Evolutionary conservation across 768 basidiomycete genomes (phyloP), one percentile per base, ranked within the genome.

Genomic region (Boletus sp.): DNA sequence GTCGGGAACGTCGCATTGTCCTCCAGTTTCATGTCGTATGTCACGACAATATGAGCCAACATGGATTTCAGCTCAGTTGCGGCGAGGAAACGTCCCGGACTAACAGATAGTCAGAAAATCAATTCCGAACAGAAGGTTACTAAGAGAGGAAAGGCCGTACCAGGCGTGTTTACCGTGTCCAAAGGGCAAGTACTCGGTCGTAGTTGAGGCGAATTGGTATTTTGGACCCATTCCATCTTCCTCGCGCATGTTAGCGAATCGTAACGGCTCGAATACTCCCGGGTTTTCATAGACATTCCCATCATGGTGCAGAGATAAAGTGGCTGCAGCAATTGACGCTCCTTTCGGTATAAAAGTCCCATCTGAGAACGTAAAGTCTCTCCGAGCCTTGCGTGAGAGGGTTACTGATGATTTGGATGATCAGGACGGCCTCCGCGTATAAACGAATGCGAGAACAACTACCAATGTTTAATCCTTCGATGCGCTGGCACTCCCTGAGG

Each of bases 291-390:
- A 78, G 1, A 55, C 0, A 1, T 17, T 11, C 8, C 36, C 30
- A 15, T 71, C 65, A 9, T 7, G 32, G 11, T 75, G 73, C 0
- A 67, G 20, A 5, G 64, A 61, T 36, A 51, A 58, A 2, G 57
- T 28, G 0, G 73, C 52, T 2, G 61, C 61, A 1, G 64, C 44
- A 7, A 77, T 15, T 10, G 50, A 49, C 5, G 69, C 67, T 20
- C 73, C 78, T 24, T 68, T 62, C 0, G 76, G 77, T 33, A 76
- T 44, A n/a, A 71, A 56, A 1, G 76, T 75, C 1, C 76, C 77
- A 50, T 78, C 74, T 0, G 72, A 76, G 57, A 78, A 69, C 3
- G 71, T 73, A 59, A 68, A 62, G 46, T 72, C 65, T 35, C 67
- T 70, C 36, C 70, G 30, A 0, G 72, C 72, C 48, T 63, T 70